These are phyloP conservation scores for Xylona heveae DNA, from an alignment of 495 filamentous ascomycete genomes.

Conservation along the genomic window DNA sequence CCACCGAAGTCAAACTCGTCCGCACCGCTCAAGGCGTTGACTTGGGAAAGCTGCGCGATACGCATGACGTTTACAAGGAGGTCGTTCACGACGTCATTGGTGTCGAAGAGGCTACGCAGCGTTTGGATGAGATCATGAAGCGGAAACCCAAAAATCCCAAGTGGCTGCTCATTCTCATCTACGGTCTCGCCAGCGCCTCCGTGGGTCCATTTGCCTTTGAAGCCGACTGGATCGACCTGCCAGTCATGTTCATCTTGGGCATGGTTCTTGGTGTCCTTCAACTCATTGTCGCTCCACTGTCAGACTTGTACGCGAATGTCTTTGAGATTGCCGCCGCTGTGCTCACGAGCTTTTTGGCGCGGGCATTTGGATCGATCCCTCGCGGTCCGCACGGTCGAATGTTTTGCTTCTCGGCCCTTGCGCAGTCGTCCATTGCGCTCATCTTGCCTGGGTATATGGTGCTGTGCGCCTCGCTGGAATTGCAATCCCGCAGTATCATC, in stretches of 20 bases:
- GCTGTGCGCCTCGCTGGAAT: constrained; percentile 61
- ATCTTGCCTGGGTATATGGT: constrained; percentile 84
- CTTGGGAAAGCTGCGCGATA: constrained; percentile 63
- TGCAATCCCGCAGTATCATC: constrained; percentile 70
- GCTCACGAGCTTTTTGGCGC: constrained; percentile 71
- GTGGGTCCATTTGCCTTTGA: constrained; percentile 83
- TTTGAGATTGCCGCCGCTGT: constrained; percentile 82
- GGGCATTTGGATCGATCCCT: constrained; percentile 77
- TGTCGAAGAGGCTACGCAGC: constrained; percentile 59
- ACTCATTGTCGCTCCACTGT: constrained; percentile 56
- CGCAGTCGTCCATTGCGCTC: constrained; percentile 76
- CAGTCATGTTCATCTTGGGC: constrained; percentile 69
- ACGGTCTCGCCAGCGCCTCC: constrained; percentile 59
- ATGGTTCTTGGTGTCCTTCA: constrained; percentile 66
- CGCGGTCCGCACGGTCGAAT: constrained; percentile 34
- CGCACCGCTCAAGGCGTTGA: constrained; percentile 58
- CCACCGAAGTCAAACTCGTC: constrained; percentile 81
- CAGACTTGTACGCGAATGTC: constrained; percentile 66
- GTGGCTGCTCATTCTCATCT: constrained; percentile 60
- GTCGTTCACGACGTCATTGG: constrained; percentile 77
- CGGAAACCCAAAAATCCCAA: constrained; percentile 38
- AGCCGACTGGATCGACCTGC: constrained; percentile 71
- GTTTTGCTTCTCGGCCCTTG: constrained; percentile 86
- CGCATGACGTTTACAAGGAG: constrained; percentile 81
- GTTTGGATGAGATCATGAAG: constrained; percentile 43